A percentile compares a stretch with the other conserved stretches of the same genome.
Evolutionary conservation across 2,329 filamentous ascomycete genomes (phyloP).

Genomic region (Penicillium sp.): DNA sequence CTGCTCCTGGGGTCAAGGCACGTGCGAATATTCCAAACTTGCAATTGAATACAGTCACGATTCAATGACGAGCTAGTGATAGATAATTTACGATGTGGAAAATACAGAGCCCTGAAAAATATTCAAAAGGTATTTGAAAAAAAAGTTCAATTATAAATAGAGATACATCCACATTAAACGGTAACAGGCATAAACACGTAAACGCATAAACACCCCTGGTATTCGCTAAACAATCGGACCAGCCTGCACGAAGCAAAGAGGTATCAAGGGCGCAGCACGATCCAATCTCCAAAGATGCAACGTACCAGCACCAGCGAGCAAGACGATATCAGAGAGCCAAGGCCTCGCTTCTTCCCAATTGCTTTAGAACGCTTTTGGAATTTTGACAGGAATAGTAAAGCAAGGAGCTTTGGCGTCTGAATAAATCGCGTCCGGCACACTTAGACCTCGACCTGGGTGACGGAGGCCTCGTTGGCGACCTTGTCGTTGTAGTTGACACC

Average conservation of each 20-base stretch:
- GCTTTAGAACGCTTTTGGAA: background rate
- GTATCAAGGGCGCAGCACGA: background rate
- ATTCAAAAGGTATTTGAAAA: background rate
- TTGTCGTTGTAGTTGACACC: constrained; percentile 45
- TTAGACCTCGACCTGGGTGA: constrained; percentile 25
- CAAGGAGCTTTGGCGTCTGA: background rate
- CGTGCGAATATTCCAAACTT: background rate
- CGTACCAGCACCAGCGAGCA: background rate
- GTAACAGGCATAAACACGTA: constrained; percentile 7
- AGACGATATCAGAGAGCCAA: background rate
- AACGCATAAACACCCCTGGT: constrained; percentile 11
- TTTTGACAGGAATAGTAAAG: background rate
- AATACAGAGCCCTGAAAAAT: background rate
- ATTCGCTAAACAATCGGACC: constrained; percentile 8
- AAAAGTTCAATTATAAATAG: background rate
- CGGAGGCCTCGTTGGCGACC: constrained; percentile 8
- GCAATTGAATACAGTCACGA: too few relatives aligned
- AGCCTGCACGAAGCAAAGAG: constrained; percentile 2
- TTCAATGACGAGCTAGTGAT: too few relatives aligned
- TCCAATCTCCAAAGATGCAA: background rate
- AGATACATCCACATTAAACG: constrained; percentile 7
- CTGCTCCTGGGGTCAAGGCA: background rate
- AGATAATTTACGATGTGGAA: background rate
- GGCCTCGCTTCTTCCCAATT: background rate
- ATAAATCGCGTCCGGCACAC: background rate